Percentiles rank a stretch among this genome's conserved stretches.
Conservation (phyloP, 192 early-diverging fungal genomes). For the Backusella morwellensis region DNA sequence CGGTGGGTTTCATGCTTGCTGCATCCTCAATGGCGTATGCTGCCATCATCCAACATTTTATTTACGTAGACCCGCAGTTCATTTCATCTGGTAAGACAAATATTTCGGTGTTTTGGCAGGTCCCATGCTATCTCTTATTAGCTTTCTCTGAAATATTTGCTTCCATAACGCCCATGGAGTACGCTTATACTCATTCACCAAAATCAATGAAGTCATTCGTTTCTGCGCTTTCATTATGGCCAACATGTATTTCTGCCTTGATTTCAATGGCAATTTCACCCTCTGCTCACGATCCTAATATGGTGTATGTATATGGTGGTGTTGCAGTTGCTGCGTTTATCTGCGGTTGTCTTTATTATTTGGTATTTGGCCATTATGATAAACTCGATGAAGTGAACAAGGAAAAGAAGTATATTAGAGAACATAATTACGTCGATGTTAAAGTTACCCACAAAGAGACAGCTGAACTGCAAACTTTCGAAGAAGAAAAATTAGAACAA, state of each 20-base stretch:
- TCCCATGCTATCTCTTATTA: constrained; percentile 55
- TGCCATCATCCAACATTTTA: constrained; percentile 55
- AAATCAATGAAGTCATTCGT: constrained; percentile 62
- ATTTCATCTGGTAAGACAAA: constrained; percentile 28
- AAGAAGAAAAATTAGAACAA: background rate
- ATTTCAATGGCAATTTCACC: constrained; percentile 58
- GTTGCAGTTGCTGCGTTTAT: constrained; percentile 36
- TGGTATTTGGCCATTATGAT: constrained; percentile 60
- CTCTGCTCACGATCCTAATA: constrained; percentile 49
- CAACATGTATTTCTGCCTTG: constrained; percentile 56
- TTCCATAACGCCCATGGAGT: constrained; percentile 64
- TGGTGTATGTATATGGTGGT: constrained; percentile 55
- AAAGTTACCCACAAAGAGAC: background rate
- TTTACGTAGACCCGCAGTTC: constrained; percentile 53
- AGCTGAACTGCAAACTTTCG: background rate
- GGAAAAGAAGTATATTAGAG: background rate
- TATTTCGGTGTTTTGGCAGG: constrained; percentile 53
- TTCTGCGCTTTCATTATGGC: constrained; percentile 57
- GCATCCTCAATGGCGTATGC: constrained; percentile 57
- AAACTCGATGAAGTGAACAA: constrained; percentile 31
- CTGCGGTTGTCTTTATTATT: constrained; percentile 46
- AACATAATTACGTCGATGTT: background rate
- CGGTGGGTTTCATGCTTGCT: constrained; percentile 54
- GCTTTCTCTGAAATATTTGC: constrained; percentile 62
- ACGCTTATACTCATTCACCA: constrained; percentile 60